phyloP scores from a whole-genome alignment of 768 basidiomycete species.

The Boletus reticuloceps region DNA sequence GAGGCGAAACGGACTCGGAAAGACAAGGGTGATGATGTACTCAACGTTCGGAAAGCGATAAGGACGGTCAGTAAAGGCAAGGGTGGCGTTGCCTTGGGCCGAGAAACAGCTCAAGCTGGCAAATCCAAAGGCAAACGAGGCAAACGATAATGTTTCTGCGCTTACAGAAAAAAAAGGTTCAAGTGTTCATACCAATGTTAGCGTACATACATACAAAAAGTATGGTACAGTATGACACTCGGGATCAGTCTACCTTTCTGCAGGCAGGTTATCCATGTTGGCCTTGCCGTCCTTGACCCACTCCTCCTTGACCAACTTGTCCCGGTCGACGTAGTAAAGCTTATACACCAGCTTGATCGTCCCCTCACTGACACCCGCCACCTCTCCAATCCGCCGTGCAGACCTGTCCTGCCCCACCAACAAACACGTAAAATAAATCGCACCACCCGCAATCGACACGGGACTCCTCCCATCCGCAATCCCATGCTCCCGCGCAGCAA shows the following conservation, averaged over 20 bases:
- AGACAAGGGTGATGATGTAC: slow-evolving; percentile 48
- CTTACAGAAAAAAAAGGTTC: neutral
- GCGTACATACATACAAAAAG: slow-evolving; percentile 17
- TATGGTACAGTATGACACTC: slow-evolving; percentile 11
- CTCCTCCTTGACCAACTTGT: slow-evolving; percentile 79
- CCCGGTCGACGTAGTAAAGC: slow-evolving; percentile 68
- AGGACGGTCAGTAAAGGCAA: slow-evolving; percentile 68
- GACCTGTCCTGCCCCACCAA: slow-evolving; percentile 73
- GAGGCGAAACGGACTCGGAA: slow-evolving; percentile 53
- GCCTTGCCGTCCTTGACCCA: slow-evolving; percentile 84
- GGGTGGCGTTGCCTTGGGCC: slow-evolving; percentile 58
- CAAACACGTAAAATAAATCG: slow-evolving; percentile 90
- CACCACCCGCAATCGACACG: slow-evolving; percentile 97
- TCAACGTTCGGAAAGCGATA: slow-evolving; percentile 91
- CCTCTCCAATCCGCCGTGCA: slow-evolving; percentile 81
- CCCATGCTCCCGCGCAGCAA: slow-evolving; percentile 75
- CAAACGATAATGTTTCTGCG: slow-evolving; percentile 13
- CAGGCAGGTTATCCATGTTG: slow-evolving; percentile 32
- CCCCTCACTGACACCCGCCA: slow-evolving; percentile 93
- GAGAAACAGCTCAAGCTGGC: slow-evolving; percentile 31
- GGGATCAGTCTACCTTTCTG: slow-evolving; percentile 17
- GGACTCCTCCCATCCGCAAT: slow-evolving; percentile 94
- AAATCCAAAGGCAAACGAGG: slow-evolving; percentile 27
- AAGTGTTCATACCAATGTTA: slow-evolving; percentile 9
- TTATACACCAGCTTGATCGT: slow-evolving; percentile 92